These are phyloP conservation scores for Orbilia ellipsospora DNA, from an alignment of 2,329 filamentous ascomycete species.

Conservation along the genomic window DNA sequence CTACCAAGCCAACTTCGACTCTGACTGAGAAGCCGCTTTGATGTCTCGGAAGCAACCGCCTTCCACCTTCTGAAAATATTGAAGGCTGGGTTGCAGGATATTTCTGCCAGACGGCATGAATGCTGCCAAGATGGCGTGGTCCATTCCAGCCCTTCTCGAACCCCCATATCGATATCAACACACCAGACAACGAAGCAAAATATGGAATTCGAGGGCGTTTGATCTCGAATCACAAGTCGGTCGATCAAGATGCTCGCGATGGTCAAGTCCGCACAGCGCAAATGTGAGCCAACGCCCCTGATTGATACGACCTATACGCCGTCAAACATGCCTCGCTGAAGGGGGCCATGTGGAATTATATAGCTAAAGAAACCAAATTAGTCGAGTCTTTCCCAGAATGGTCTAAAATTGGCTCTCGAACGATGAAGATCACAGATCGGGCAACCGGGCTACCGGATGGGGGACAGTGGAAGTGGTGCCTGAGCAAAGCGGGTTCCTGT, in stretches of 20 bases:
- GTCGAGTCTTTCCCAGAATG: neutral
- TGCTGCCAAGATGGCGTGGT: conserved; percentile 17
- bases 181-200: neutral
- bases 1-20: no score
- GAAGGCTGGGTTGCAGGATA: conserved; percentile 5
- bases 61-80: conserved; percentile 11
- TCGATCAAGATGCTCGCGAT: conserved; percentile 23
- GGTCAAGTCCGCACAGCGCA: conserved; percentile 10
- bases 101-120: conserved; percentile 4
- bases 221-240: conserved; percentile 29
- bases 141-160: conserved; percentile 1
- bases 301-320: neutral
- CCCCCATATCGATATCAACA: conserved; percentile 7
- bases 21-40: no score
- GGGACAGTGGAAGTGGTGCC: conserved; percentile 17
- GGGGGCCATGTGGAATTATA: conserved; percentile 17
- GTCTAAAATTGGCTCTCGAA: conserved; percentile 26
- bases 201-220: conserved; percentile 10
- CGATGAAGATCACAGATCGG: conserved; percentile 14
- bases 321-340: neutral
- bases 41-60: no score
- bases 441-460: conserved; percentile 10
- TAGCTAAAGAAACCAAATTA: neutral
- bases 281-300: neutral
- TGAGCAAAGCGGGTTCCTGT: conserved; percentile 30